These are phyloP conservation scores for Globisporangium cylindrosporum DNA, from an alignment of 352 stramenopile genomes.

Conservation along the genomic window DNA sequence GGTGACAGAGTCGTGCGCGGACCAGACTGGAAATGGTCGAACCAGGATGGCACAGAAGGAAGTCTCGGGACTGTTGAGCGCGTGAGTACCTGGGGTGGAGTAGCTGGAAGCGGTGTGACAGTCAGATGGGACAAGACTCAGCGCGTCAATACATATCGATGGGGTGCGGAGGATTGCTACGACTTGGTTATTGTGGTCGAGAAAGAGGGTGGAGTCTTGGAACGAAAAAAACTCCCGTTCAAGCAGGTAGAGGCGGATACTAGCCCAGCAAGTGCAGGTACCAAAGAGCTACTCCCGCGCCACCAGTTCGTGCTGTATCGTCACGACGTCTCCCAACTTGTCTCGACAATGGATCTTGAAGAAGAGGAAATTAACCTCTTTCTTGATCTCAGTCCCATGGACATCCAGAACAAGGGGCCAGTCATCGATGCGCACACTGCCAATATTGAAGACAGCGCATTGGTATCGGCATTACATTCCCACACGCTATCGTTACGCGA, in stretches of 20 bases:
- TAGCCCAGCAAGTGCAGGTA: constrained; percentile 9
- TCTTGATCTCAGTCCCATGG: constrained; percentile 38
- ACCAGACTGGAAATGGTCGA: constrained; percentile 81
- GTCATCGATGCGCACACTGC: constrained; percentile 8
- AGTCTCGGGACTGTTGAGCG: constrained; percentile 66
- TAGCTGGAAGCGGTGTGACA: constrained; percentile 74
- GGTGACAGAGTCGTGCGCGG: constrained; percentile 69
- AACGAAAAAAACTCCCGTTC: constrained; percentile 51
- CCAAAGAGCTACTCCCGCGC: constrained; percentile 29
- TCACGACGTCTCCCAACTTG: constrained; percentile 47
- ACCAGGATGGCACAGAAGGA: constrained; percentile 69
- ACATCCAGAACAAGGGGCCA: constrained; percentile 7
- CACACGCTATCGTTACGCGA: constrained; percentile 47
- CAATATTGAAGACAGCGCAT: constrained; percentile 18
- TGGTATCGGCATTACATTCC: constrained; percentile 48
- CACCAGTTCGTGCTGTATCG: constrained; percentile 66
- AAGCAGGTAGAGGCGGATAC: constrained; percentile 19
- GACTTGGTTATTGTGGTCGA: constrained; percentile 72
- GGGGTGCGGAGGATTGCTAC: constrained; percentile 74
- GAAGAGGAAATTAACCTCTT: constrained; percentile 55
- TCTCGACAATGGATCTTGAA: constrained; percentile 47
- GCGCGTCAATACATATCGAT: constrained; percentile 82
- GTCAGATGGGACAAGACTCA: constrained; percentile 83
- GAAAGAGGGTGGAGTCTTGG: constrained; percentile 38
- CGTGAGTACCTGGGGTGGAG: constrained; percentile 74